These are phyloP conservation scores for Xylariaceae sp. DNA, from an alignment of 2,329 filamentous ascomycete species.

Conservation along the genomic window DNA sequence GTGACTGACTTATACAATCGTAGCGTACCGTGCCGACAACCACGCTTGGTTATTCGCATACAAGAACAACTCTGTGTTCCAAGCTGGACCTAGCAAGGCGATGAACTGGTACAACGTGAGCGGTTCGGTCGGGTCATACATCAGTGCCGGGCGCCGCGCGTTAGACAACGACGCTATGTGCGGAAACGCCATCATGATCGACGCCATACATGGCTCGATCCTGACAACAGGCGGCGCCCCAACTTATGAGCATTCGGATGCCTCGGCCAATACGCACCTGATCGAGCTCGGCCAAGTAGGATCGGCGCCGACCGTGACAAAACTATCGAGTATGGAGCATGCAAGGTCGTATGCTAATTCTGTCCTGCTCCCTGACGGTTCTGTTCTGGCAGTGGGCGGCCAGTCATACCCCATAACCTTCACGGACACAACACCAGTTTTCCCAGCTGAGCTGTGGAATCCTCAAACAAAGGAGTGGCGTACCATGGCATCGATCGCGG, in stretches of 20 bases:
- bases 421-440: conserved; percentile 33
- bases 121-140: conserved; percentile 35
- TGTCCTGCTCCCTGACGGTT: conserved; percentile 40
- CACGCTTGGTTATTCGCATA: conserved; percentile 51
- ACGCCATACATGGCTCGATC: conserved; percentile 46
- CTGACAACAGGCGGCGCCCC: conserved; percentile 44
- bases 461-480: conserved; percentile 35
- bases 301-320: conserved; percentile 27
- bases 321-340: conserved; percentile 34
- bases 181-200: conserved; percentile 49
- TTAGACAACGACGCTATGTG: conserved; percentile 45
- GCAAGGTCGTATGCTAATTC: conserved; percentile 37
- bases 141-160: conserved; percentile 39
- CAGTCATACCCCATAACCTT: conserved; percentile 36
- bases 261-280: conserved; percentile 40
- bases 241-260: conserved; percentile 37
- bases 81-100: conserved; percentile 40
- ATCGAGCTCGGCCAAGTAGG: conserved; percentile 37
- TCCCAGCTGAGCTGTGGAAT: conserved; percentile 39
- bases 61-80: conserved; percentile 44
- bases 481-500: conserved; percentile 29
- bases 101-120: conserved; percentile 50
- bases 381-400: conserved; percentile 38
- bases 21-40: conserved; percentile 44
- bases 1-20: background rate